Conservation (phyloP, 441 rosid species). For the Capsella rubella region DNA sequence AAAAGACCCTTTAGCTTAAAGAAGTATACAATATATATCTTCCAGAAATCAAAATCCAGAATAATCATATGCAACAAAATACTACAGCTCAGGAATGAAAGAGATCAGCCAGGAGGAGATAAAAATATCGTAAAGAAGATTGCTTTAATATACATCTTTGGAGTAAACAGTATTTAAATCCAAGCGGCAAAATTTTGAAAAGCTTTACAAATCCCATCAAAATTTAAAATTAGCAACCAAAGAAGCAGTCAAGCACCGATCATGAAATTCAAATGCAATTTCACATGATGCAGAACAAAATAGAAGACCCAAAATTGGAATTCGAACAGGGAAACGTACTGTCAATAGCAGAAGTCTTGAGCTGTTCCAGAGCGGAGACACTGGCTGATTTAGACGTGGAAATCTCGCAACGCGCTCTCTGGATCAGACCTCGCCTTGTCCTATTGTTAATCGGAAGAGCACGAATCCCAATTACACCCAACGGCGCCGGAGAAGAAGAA, state of each 20-base stretch:
- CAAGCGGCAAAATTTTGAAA: not conserved
- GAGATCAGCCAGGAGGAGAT: not conserved
- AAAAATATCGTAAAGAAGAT: conserved; percentile 6
- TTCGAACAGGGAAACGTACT: conserved; percentile 49
- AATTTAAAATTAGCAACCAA: conserved; percentile 3
- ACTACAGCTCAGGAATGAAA: not conserved
- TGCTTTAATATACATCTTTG: not conserved
- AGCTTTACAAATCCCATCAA: conserved; percentile 1
- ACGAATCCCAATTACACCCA: conserved; percentile 5
- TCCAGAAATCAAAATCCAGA: not conserved
- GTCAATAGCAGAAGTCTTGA: conserved; percentile 82
- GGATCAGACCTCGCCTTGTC: conserved; percentile 36
- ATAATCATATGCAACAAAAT: not conserved
- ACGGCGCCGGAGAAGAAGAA: conserved; percentile 44
- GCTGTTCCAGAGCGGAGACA: conserved; percentile 85
- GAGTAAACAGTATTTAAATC: not conserved
- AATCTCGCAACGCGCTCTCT: conserved; percentile 61
- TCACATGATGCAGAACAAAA: not conserved
- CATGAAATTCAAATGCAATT: conserved; percentile 15
- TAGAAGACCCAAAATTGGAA: not conserved
- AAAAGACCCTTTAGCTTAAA: conserved; percentile 7
- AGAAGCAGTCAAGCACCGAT: not conserved
- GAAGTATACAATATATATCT: not conserved
- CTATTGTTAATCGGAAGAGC: conserved; percentile 35
- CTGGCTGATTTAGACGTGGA: conserved; percentile 58